These are phyloP conservation scores for Lasiosphaeria miniovina DNA, from an alignment of 495 filamentous ascomycete genomes.

Conservation along the genomic window DNA sequence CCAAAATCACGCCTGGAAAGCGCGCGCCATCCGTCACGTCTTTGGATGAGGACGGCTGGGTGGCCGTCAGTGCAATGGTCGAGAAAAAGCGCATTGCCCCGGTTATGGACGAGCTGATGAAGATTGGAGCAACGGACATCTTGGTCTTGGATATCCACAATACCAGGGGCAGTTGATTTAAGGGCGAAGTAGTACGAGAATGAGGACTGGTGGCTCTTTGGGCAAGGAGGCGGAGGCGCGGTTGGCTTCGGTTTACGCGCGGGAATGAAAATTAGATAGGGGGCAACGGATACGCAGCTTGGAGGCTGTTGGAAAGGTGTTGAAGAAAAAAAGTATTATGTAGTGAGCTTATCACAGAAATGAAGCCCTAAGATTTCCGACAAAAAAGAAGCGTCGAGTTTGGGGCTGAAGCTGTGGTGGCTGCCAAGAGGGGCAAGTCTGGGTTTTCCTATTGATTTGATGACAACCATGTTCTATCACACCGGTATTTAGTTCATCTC, in stretches of 20 bases:
- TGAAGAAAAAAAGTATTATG: too few relatives aligned
- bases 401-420: too few relatives aligned
- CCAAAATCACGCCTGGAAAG: slow-evolving; percentile 86
- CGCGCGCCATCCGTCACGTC: slow-evolving; percentile 86
- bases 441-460: too few relatives aligned
- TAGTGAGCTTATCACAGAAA: too few relatives aligned
- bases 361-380: too few relatives aligned
- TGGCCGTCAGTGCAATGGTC: slow-evolving; percentile 91
- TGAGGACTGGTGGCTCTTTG: neutral
- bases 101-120: slow-evolving; percentile 85
- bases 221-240: neutral
- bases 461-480: too few relatives aligned
- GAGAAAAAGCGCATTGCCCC: slow-evolving; percentile 82
- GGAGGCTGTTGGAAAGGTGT: too few relatives aligned
- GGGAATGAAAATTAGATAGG: too few relatives aligned
- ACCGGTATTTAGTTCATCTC: too few relatives aligned
- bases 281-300: too few relatives aligned
- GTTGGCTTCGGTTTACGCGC: neutral
- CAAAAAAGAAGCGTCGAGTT: too few relatives aligned
- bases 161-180: slow-evolving; percentile 49
- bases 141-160: slow-evolving; percentile 86
- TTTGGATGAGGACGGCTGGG: slow-evolving; percentile 86
- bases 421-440: too few relatives aligned
- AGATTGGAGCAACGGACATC: slow-evolving; percentile 81
- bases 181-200: neutral